Evolutionary conservation across 2,329 filamentous ascomycete genomes (phyloP).

Genomic region (Aureobasidium sp.): DNA sequence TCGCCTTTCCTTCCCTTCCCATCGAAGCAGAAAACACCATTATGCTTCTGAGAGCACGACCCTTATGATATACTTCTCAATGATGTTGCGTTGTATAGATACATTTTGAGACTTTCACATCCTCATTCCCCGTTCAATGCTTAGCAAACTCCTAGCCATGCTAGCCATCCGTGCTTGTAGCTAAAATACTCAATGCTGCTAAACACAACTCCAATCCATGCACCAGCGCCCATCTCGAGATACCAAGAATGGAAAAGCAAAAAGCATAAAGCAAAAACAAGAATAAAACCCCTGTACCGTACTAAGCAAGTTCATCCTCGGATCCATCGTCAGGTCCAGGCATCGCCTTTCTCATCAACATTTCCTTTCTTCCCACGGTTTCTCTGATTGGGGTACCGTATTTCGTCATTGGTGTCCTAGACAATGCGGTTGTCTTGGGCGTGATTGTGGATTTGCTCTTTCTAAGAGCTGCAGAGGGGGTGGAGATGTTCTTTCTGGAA

Average conservation of each 20-base stretch:
- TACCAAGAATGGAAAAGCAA: background rate
- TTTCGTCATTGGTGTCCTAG: background rate
- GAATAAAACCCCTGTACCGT: background rate
- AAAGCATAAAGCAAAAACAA: background rate
- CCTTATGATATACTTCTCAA: too few relatives aligned
- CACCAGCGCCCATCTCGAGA: background rate
- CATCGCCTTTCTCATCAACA: background rate
- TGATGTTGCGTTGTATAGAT: too few relatives aligned
- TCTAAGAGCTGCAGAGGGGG: background rate
- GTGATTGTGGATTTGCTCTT: background rate
- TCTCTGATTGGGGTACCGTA: background rate
- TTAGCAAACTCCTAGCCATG: background rate
- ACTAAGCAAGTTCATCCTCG: constrained; percentile 12
- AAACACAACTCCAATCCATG: background rate
- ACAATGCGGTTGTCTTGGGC: background rate
- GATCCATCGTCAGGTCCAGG: constrained; percentile 7
- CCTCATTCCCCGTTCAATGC: background rate
- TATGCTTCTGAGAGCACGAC: background rate
- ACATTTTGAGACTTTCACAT: background rate
- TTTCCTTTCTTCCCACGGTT: background rate
- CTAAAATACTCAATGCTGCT: background rate
- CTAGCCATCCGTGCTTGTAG: background rate
- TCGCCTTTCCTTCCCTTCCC: too few relatives aligned
- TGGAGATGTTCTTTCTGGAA: background rate
- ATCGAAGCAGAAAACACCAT: too few relatives aligned